Conservation (phyloP, 352 stramenopile genomes). For the Thalassiosira oceanica region DNA sequence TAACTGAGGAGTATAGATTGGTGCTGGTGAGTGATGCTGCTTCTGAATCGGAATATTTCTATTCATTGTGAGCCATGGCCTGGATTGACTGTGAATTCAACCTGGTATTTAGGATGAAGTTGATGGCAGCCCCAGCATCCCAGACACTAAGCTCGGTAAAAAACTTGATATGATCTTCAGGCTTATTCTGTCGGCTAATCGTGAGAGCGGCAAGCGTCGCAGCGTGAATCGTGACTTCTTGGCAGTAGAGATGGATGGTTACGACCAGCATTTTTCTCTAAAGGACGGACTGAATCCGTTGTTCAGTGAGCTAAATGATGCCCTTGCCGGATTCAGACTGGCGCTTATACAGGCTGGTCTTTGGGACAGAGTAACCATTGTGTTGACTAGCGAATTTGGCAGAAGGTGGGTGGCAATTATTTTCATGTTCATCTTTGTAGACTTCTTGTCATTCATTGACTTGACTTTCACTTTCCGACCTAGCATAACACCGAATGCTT, state of each 20-base stretch:
- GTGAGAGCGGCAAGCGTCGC: background rate
- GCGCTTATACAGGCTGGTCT: slow-evolving; percentile 9
- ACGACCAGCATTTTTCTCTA: slow-evolving; percentile 47
- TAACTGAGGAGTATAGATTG: background rate
- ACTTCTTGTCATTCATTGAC: no score
- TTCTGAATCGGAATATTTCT: no score
- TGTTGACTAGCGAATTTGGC: slow-evolving; percentile 69
- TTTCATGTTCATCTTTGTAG: no score
- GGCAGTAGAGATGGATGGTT: slow-evolving; percentile 49
- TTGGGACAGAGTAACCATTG: slow-evolving; percentile 41
- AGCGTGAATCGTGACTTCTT: slow-evolving; percentile 49
- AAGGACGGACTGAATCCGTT: background rate
- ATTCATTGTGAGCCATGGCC: no score
- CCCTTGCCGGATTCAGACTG: slow-evolving; percentile 1
- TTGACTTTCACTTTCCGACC: no score
- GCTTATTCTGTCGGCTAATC: background rate
- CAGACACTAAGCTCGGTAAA: slow-evolving; percentile 12
- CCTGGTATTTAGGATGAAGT: no score
- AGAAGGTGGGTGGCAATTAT: no score
- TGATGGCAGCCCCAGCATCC: background rate
- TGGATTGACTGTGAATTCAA: no score
- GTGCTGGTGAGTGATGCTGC: no score
- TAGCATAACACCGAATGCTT: slow-evolving; percentile 61
- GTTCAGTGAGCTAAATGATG: background rate
- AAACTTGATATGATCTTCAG: slow-evolving; percentile 42